A percentile compares a stretch with the other conserved stretches of the same genome.
Conservation (phyloP, 2,329 filamentous ascomycete genomes). For the Paracoccidioides brasiliensis region DNA sequence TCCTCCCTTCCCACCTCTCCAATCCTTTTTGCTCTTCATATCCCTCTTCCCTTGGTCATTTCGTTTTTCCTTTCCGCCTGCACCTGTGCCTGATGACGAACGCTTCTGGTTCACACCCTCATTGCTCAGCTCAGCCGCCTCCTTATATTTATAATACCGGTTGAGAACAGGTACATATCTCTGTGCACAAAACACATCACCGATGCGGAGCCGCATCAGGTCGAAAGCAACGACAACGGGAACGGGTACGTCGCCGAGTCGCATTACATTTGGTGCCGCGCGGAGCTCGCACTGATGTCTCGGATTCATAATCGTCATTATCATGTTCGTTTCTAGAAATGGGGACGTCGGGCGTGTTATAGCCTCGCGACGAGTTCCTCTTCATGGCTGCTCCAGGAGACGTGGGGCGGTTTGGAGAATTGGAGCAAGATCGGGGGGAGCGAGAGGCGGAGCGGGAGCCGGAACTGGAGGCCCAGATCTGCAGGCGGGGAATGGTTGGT, state of each 20-base stretch:
- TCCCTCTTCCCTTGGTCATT: slow-evolving; percentile 15
- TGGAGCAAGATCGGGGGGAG: background rate
- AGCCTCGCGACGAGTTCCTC: background rate
- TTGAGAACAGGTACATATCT: slow-evolving; percentile 44
- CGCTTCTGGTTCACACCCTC: slow-evolving; percentile 14
- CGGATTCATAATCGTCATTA: background rate
- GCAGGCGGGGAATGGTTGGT: background rate
- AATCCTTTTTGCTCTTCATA: slow-evolving; percentile 12
- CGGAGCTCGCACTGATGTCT: background rate
- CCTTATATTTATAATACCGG: slow-evolving; percentile 33
- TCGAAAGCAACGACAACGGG: slow-evolving; percentile 49
- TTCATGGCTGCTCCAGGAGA: too few species aligned
- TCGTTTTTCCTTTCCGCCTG: slow-evolving; percentile 11
- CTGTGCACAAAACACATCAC: slow-evolving; percentile 45
- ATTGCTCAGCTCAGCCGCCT: slow-evolving; percentile 24
- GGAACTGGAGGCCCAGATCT: background rate
- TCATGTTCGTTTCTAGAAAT: background rate
- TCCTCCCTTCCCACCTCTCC: background rate
- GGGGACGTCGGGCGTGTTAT: background rate
- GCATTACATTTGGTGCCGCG: background rate
- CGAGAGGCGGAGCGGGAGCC: background rate
- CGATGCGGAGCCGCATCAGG: slow-evolving; percentile 49
- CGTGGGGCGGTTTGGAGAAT: background rate
- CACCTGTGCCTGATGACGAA: background rate
- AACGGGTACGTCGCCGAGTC: slow-evolving; percentile 26